phyloP scores from a whole-genome alignment of 2,329 filamentous ascomycete species.

The Diaporthe citriasiana region DNA sequence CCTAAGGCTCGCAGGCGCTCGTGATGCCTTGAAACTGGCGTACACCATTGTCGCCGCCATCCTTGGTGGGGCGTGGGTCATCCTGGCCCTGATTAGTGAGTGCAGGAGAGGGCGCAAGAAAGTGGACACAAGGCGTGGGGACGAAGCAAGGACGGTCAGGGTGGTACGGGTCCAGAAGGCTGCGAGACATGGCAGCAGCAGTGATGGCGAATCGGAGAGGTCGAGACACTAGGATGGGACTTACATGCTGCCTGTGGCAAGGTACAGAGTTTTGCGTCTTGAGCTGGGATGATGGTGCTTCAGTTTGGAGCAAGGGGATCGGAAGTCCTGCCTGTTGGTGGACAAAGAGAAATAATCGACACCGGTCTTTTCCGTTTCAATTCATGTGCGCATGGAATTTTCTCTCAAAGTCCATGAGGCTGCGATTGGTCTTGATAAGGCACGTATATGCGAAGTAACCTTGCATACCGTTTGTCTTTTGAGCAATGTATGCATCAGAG shows the following conservation, averaged over 20 bases:
- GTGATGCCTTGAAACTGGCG: constrained; percentile 49
- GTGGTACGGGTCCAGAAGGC: constrained; percentile 23
- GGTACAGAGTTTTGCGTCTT: neutral
- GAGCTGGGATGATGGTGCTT: neutral
- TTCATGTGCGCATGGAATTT: neutral
- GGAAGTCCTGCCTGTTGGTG: neutral
- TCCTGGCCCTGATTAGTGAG: constrained; percentile 52
- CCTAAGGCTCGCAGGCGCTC: constrained; percentile 53
- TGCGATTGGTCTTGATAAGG: neutral
- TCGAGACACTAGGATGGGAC: neutral
- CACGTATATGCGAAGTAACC: neutral
- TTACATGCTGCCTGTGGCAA: neutral
- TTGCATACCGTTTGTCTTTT: neutral
- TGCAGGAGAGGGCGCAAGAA: constrained; percentile 42
- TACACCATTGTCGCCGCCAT: constrained; percentile 57
- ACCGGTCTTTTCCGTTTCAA: constrained; percentile 5
- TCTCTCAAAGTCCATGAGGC: no score
- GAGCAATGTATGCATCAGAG: neutral
- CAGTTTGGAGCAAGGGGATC: neutral
- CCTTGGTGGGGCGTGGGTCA: constrained; percentile 56
- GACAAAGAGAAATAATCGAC: constrained; percentile 6
- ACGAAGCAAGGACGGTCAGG: neutral
- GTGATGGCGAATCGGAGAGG: constrained; percentile 5
- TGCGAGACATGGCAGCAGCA: constrained; percentile 3
- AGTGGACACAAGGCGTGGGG: neutral